Conservation (phyloP, 2,329 filamentous ascomycete species). For the Exophiala sp. region DNA sequence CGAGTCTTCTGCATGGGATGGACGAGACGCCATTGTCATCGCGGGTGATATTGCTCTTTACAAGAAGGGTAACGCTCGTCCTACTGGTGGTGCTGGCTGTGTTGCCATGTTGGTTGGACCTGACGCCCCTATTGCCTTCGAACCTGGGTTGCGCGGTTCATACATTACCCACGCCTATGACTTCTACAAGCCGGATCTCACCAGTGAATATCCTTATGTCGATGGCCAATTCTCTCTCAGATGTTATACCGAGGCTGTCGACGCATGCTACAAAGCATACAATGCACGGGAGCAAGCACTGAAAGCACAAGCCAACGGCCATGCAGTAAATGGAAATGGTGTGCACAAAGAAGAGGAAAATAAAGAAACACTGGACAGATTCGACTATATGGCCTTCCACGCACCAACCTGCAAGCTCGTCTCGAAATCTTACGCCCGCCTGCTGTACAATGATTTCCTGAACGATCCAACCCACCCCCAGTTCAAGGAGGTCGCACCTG, state of each 20-base stretch:
- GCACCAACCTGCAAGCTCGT: constrained; percentile 84
- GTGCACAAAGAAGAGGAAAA: constrained; percentile 39
- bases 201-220: constrained; percentile 81
- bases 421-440: constrained; percentile 76
- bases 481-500: constrained; percentile 72
- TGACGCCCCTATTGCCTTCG: constrained; percentile 70
- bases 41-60: constrained; percentile 82
- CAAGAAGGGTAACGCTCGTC: constrained; percentile 76
- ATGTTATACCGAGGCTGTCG: constrained; percentile 78
- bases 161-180: constrained; percentile 85
- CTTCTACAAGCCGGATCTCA: constrained; percentile 86
- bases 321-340: constrained; percentile 46
- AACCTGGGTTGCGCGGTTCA: constrained; percentile 73
- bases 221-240: constrained; percentile 78
- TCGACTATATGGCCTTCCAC: constrained; percentile 81
- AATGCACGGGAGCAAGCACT: constrained; percentile 66
- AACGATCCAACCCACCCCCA: constrained; percentile 62
- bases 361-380: constrained; percentile 70
- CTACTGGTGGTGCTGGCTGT: constrained; percentile 74
- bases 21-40: constrained; percentile 74
- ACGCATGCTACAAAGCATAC: constrained; percentile 78
- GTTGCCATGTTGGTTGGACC: constrained; percentile 78
- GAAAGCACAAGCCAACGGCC: constrained; percentile 39
- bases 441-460: constrained; percentile 84
- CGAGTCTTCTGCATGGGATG: constrained; percentile 83